Percentiles rank a stretch among this genome's conserved stretches.
Conservation (phyloP, 1,139 yeast species). For the Candida albicans region DNA sequence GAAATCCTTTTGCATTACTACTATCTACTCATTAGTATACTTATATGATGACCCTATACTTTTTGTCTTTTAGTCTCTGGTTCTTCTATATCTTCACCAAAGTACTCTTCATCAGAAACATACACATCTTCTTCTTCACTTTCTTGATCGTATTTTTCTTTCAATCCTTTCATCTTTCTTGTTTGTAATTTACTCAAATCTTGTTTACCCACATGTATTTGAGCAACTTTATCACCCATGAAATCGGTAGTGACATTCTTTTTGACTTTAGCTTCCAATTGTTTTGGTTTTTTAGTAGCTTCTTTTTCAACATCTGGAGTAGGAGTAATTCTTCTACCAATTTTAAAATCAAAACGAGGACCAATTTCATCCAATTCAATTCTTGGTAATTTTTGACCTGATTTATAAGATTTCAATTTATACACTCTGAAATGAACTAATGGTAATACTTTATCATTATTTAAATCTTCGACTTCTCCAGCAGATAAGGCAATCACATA, state of each 20-base stretch:
- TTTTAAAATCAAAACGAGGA: slow-evolving; percentile 88
- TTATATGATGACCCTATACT: slow-evolving; percentile 14
- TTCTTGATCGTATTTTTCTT: slow-evolving; percentile 76
- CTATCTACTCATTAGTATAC: not conserved
- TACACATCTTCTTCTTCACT: slow-evolving; percentile 43
- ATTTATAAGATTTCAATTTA: slow-evolving; percentile 73
- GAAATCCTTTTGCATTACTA: not conserved
- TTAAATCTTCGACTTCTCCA: slow-evolving; percentile 49
- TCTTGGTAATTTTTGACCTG: slow-evolving; percentile 89
- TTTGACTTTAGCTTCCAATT: slow-evolving; percentile 76
- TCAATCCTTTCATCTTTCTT: slow-evolving; percentile 97
- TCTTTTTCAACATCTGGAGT: slow-evolving; percentile 89
- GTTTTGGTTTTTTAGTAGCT: slow-evolving; percentile 80
- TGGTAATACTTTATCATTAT: slow-evolving; percentile 50
- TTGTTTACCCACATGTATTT: slow-evolving; percentile 94
- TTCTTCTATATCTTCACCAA: slow-evolving; percentile 31
- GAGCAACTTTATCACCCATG: slow-evolving; percentile 97
- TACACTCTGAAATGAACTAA: slow-evolving; percentile 87
- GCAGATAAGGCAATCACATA: slow-evolving; percentile 83
- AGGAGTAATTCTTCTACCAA: slow-evolving; percentile 86
- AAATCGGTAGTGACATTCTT: slow-evolving; percentile 86
- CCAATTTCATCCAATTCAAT: slow-evolving; percentile 95
- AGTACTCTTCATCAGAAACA: slow-evolving; percentile 26
- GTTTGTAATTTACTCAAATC: slow-evolving; percentile 89
- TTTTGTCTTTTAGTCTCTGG: slow-evolving; percentile 39